Evolutionary conservation across 176 grass and related monocot species (phyloP).

Genomic region (Pontederia crassipes): DNA sequence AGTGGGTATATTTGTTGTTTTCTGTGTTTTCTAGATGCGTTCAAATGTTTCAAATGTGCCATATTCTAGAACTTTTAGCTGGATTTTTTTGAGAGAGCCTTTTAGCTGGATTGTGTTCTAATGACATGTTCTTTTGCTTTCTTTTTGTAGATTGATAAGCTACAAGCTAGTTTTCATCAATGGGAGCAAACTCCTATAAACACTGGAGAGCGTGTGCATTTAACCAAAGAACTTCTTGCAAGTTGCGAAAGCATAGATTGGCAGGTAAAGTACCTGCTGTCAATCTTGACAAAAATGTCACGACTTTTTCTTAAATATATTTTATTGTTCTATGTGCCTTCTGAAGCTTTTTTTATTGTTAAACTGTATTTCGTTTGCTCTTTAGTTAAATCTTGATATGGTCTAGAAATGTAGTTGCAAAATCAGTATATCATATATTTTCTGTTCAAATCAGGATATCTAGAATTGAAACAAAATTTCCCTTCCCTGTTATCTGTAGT

Average conservation of each 20-base stretch:
- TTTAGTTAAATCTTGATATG: no score
- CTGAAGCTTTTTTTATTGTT: background rate
- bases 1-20: no score
- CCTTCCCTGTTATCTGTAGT: background rate
- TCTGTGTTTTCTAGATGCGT: no score
- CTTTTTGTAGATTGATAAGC: conserved; percentile 55
- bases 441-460: background rate
- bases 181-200: conserved; percentile 68
- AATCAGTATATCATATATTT: background rate
- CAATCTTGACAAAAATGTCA: background rate
- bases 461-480: background rate
- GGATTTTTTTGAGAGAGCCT: no score
- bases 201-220: conserved; percentile 72
- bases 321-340: conserved; percentile 1
- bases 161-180: conserved; percentile 69
- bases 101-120: background rate
- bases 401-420: no score
- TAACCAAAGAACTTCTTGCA: conserved; percentile 67
- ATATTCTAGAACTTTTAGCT: background rate
- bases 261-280: conserved; percentile 39
- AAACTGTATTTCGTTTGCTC: no score
- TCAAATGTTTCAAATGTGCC: no score
- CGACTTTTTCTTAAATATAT: background rate
- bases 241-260: conserved; percentile 81
- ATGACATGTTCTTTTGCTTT: background rate